Percentiles rank a stretch among this genome's conserved stretches.
Conservation (phyloP, 208 protist species). For the Trypanosoma cruzi region DNA sequence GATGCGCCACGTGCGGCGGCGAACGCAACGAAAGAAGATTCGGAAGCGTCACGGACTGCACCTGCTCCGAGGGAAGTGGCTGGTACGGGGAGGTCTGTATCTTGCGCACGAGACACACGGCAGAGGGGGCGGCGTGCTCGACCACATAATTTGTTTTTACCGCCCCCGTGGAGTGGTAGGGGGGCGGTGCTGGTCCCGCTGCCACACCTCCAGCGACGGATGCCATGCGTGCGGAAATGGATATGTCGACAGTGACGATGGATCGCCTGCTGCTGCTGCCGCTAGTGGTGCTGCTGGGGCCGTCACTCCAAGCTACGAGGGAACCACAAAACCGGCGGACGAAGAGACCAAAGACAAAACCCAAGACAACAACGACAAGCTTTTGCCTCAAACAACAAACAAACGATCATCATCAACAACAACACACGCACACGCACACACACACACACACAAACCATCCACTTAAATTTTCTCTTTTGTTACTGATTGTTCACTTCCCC, state of each 20-base stretch:
- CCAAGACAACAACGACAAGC: background rate
- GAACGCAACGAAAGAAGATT: slow-evolving; percentile 63
- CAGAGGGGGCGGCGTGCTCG: slow-evolving; percentile 55
- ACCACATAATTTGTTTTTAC: slow-evolving; percentile 56
- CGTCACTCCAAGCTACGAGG: background rate
- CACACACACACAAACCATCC: background rate
- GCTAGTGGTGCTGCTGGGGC: background rate
- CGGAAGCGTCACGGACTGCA: slow-evolving; percentile 48
- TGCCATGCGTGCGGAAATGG: no score
- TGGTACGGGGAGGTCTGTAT: slow-evolving; percentile 66
- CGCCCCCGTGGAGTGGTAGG: background rate
- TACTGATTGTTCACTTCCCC: background rate
- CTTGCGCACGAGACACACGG: slow-evolving; percentile 61
- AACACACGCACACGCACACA: no score
- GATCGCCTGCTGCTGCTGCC: no score
- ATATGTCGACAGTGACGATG: no score
- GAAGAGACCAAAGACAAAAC: background rate
- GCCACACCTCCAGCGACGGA: no score
- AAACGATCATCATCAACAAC: no score
- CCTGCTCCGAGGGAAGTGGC: slow-evolving; percentile 42
- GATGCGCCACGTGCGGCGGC: slow-evolving; percentile 60
- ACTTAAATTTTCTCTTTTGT: background rate
- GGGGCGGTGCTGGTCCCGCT: background rate
- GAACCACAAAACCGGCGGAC: background rate
- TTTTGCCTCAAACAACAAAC: no score